Base-by-base conservation (phyloP, 2,329 filamentous ascomycete species). In the Allantophomopsis cytisporea region DNA sequence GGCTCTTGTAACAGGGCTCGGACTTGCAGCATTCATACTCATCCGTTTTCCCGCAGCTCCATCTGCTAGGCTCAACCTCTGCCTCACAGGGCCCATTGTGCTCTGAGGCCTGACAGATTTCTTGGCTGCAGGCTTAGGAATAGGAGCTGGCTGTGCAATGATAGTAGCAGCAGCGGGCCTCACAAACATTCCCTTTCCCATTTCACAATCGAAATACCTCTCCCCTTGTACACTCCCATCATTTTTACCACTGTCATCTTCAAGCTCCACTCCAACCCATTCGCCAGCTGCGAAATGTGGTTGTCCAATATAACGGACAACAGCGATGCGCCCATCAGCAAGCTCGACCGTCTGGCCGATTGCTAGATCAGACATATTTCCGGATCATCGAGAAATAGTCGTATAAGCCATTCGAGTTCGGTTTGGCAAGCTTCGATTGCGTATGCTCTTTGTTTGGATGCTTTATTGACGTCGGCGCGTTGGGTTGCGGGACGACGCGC, bases 241-340 rank as follows among this genome's bases (percentile, higher is more conserved):
- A 52, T 96, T 96, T 66, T 96, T 96, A 23, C 91, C 89, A 15
- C 72, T 75, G 39, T 79, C 68, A 36, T 85, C 81, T 39, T 86
- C 77, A 41, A 96, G 73, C 64, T 94, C 88, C 43, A 96, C 74
- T 47, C 89, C 89, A 43, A 95, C 69, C 86, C 88, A 96, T 45
- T 83, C 77, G 45, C 88, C 89, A 5, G 71, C 65, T 42, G 86
- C 78, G 61, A 96, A 94, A 50, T 73, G 66, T 31, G 89, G 86
- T 40, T 71, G 65, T 52, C 91, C 91, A 44, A 85, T 67, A 60
- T 84, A 98, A 51, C 84, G 84, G 47, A 98, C 73, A 43, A 73
- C 73, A 50, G 75, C 91, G 50, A 73, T 73, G 50, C 82, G 80
- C 53, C 82, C 82, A 60, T 94, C 83, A 52, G 70, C 75, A 49